Conservation (phyloP, 768 basidiomycete species). For the Pulveroboletus sp. region DNA sequence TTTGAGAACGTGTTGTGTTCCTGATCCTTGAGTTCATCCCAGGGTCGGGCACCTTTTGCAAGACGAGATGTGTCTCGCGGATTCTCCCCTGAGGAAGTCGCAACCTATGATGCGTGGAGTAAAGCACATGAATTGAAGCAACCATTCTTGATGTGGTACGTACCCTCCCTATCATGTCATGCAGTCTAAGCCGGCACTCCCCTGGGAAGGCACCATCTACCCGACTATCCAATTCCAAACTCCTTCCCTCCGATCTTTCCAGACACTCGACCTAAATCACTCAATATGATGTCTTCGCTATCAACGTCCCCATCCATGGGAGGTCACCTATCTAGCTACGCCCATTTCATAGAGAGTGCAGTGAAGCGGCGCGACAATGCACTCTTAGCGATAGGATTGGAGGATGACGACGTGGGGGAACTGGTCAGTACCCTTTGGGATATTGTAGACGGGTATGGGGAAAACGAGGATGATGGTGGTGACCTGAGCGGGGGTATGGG, state of each 20-base stretch:
- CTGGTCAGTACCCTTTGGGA: slow-evolving; percentile 57
- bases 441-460: slow-evolving; percentile 44
- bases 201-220: slow-evolving; percentile 40
- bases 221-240: slow-evolving; percentile 54
- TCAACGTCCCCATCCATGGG: slow-evolving; percentile 39
- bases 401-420: slow-evolving; percentile 54
- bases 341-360: slow-evolving; percentile 43
- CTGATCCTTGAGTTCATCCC: not conserved
- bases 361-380: slow-evolving; percentile 36
- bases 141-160: slow-evolving; percentile 37
- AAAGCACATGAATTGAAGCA: slow-evolving; percentile 26
- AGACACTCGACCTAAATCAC: slow-evolving; percentile 10
- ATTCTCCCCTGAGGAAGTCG: slow-evolving; percentile 37
- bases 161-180: not conserved
- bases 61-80: slow-evolving; percentile 59
- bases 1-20: not conserved
- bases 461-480: slow-evolving; percentile 13
- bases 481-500: slow-evolving; percentile 10
- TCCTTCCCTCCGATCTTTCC: slow-evolving; percentile 53
- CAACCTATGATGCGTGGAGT: slow-evolving; percentile 39
- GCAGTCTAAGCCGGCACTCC: slow-evolving; percentile 1
- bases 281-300: slow-evolving; percentile 41
- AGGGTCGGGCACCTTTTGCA: slow-evolving; percentile 32
- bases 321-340: slow-evolving; percentile 46
- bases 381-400: slow-evolving; percentile 36